phyloP scores from a whole-genome alignment of 2,329 filamentous ascomycete species.

The Diaporthe sp. region DNA sequence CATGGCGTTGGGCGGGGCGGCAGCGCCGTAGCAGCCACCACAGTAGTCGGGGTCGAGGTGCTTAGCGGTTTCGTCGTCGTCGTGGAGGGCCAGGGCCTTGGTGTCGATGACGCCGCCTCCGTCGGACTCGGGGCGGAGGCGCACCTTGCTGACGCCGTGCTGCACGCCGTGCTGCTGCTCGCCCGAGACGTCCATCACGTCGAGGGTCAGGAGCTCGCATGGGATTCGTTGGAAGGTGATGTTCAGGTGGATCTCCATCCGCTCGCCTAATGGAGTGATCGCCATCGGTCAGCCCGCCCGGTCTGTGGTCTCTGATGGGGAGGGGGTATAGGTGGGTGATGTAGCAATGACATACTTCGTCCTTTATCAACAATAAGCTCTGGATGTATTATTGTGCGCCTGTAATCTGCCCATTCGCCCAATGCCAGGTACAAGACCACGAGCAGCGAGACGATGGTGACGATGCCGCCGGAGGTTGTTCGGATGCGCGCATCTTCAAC shows the following conservation, averaged over 20 bases:
- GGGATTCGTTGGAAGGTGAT: slow-evolving; percentile 94
- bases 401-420: slow-evolving; percentile 97
- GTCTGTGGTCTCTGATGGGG: slow-evolving; percentile 39
- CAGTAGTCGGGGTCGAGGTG: slow-evolving; percentile 95
- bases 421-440: slow-evolving; percentile 90
- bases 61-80: slow-evolving; percentile 74
- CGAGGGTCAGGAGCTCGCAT: slow-evolving; percentile 94
- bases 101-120: slow-evolving; percentile 83
- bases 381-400: slow-evolving; percentile 86
- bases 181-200: slow-evolving; percentile 99
- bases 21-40: slow-evolving; percentile 91
- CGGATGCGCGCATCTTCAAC: slow-evolving; percentile 97
- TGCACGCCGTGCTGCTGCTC: slow-evolving; percentile 96
- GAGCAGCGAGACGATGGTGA: slow-evolving; percentile 91
- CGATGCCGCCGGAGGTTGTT: slow-evolving; percentile 94
- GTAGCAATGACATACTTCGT: slow-evolving; percentile 72
- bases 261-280: slow-evolving; percentile 74
- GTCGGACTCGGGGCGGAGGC: slow-evolving; percentile 78
- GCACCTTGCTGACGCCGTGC: slow-evolving; percentile 92
- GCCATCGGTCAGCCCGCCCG: slow-evolving; percentile 21
- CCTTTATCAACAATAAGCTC: slow-evolving; percentile 98
- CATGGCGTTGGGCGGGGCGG: slow-evolving; percentile 75
- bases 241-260: slow-evolving; percentile 99
- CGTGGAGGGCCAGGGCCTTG: slow-evolving; percentile 78
- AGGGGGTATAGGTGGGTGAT: neutral